A percentile compares a stretch with the other conserved stretches of the same genome.
Evolutionary conservation across 2,329 filamentous ascomycete species (phyloP).

Genomic region (Diaporthe sp.): DNA sequence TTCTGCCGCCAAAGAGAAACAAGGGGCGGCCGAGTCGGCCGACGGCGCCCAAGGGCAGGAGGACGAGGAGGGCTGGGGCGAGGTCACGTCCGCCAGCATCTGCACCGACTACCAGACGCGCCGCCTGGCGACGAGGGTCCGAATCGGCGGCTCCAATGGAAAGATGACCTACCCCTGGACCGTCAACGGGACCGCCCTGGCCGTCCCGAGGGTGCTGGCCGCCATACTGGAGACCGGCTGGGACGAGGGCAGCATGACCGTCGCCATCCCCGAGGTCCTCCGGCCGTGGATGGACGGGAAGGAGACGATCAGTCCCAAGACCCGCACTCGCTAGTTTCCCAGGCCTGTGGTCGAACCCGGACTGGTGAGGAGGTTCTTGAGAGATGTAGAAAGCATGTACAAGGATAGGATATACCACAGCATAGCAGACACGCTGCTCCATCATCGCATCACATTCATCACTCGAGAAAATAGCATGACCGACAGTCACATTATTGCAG

Average conservation of each 20-base stretch:
- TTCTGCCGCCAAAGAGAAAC: neutral
- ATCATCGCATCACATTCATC: neutral
- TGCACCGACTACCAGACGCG: constrained; percentile 96
- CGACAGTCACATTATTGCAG: neutral
- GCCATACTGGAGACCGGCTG: constrained; percentile 93
- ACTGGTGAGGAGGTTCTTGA: neutral
- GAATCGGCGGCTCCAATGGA: constrained; percentile 58
- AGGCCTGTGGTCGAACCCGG: neutral
- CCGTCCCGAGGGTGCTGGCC: constrained; percentile 89
- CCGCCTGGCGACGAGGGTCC: constrained; percentile 81
- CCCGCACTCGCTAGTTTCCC: constrained; percentile 43
- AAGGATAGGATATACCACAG: neutral
- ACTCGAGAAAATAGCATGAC: neutral
- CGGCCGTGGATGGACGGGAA: constrained; percentile 86
- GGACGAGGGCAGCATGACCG: constrained; percentile 76
- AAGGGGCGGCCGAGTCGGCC: constrained; percentile 58
- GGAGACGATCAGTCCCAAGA: constrained; percentile 70
- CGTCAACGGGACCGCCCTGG: constrained; percentile 93
- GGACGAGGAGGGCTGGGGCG: constrained; percentile 83
- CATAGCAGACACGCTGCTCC: neutral
- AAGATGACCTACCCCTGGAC: constrained; percentile 86
- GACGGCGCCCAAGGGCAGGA: constrained; percentile 64
- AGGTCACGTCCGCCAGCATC: constrained; percentile 90
- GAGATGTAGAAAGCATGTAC: neutral
- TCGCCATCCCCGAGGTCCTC: constrained; percentile 84